Percentiles rank a stretch among this genome's conserved stretches.
Evolutionary conservation across 2,329 filamentous ascomycete species (phyloP).

Genomic region (Akanthomyces uredinophilus): DNA sequence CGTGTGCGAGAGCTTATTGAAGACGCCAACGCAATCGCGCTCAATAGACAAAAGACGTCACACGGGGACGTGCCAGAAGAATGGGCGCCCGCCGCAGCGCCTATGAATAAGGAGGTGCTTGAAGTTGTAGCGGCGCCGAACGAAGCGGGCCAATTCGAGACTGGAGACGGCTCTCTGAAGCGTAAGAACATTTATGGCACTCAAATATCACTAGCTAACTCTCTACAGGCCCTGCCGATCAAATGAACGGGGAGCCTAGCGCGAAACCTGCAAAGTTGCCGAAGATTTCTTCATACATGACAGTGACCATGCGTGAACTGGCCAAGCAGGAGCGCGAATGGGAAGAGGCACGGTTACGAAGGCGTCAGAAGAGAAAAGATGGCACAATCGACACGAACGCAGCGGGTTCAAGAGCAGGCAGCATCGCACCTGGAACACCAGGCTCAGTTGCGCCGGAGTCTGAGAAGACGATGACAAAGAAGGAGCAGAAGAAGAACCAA

Average conservation of each 20-base stretch:
- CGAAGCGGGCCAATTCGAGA: constrained; percentile 22
- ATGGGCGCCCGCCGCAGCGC: constrained; percentile 66
- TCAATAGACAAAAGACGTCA: constrained; percentile 68
- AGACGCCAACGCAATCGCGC: constrained; percentile 67
- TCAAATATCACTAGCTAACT: not conserved
- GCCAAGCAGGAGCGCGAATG: constrained; percentile 62
- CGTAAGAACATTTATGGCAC: constrained; percentile 42
- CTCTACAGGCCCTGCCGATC: constrained; percentile 36
- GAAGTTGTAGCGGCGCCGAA: constrained; percentile 25
- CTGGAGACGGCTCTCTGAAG: constrained; percentile 52
- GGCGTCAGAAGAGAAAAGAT: constrained; percentile 59
- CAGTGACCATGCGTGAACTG: constrained; percentile 54
- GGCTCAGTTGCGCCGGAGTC: constrained; percentile 58
- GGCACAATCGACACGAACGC: constrained; percentile 48
- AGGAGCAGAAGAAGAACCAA: constrained; percentile 72
- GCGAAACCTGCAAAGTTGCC: constrained; percentile 42
- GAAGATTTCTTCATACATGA: constrained; percentile 46
- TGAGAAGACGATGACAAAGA: constrained; percentile 74
- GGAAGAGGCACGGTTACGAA: constrained; percentile 67
- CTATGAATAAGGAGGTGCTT: constrained; percentile 37
- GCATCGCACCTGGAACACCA: constrained; percentile 55
- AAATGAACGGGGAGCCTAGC: constrained; percentile 30
- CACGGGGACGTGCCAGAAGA: constrained; percentile 74
- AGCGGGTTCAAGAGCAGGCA: constrained; percentile 47
- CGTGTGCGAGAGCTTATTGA: constrained; percentile 70